phyloP scores from a whole-genome alignment of 208 protist genomes.

The Leishmania gerbilli region DNA sequence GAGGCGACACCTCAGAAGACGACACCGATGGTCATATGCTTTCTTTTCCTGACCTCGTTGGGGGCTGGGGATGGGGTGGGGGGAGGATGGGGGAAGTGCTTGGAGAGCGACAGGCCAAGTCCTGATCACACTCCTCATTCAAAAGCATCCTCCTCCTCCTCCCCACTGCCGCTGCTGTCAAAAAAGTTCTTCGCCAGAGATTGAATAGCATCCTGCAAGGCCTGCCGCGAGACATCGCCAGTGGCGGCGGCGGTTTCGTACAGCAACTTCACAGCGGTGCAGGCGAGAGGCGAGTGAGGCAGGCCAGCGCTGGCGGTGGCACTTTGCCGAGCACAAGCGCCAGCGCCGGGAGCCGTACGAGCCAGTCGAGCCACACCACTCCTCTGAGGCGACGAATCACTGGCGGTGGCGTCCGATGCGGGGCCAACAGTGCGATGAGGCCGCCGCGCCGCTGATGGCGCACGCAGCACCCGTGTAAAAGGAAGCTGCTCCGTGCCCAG shows the following conservation, averaged over 20 bases:
- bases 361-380: neutral
- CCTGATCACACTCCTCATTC: conserved; percentile 8
- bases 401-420: too few relatives aligned
- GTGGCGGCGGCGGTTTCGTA: conserved; percentile 44
- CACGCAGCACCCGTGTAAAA: conserved; percentile 23
- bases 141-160: neutral
- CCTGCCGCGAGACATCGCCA: conserved; percentile 41
- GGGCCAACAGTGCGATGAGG: neutral
- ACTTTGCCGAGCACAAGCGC: neutral
- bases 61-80: neutral
- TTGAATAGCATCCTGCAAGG: conserved; percentile 44
- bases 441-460: neutral
- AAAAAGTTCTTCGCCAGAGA: conserved; percentile 46
- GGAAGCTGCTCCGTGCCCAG: conserved; percentile 32
- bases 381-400: neutral
- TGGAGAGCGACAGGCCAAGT: neutral
- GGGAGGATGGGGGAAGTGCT: neutral
- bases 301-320: neutral
- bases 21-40: neutral
- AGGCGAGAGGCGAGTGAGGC: conserved; percentile 30
- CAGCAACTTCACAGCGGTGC: conserved; percentile 43
- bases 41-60: neutral
- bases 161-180: conserved; percentile 3
- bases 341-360: neutral
- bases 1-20: conserved; percentile 5